Conservation (phyloP, 208 protist genomes). For the Balamuthia mandrillaris region DNA sequence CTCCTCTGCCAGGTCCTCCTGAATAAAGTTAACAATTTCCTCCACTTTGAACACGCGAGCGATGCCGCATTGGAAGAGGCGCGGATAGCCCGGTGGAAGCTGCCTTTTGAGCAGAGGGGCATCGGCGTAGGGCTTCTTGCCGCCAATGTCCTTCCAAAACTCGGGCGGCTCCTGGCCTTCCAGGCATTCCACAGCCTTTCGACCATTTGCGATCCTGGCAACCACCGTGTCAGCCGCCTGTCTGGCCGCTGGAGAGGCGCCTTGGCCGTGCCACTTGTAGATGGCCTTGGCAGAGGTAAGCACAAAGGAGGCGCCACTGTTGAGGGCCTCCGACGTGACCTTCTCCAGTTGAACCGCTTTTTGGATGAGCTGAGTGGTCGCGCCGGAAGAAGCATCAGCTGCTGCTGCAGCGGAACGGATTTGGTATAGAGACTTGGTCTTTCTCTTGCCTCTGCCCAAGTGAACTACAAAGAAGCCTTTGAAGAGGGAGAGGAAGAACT, state of each 20-base stretch:
- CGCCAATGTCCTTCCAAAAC: slow-evolving; percentile 36
- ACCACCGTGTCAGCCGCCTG: neutral
- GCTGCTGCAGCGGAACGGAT: no score
- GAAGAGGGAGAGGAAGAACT: slow-evolving; percentile 41
- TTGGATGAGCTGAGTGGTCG: no score
- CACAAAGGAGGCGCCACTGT: slow-evolving; percentile 35
- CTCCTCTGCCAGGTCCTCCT: slow-evolving; percentile 53
- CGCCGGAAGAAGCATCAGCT: no score
- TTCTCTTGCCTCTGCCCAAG: no score
- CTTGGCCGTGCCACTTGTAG: slow-evolving; percentile 12
- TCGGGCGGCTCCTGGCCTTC: slow-evolving; percentile 36
- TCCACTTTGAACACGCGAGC: slow-evolving; percentile 45
- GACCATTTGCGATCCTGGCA: neutral
- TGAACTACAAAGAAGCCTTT: neutral
- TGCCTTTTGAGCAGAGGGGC: neutral
- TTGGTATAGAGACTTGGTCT: no score
- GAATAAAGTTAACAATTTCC: slow-evolving; percentile 51
- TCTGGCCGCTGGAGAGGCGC: neutral
- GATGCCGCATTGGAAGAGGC: slow-evolving; percentile 60
- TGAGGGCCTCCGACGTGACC: no score
- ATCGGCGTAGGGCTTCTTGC: slow-evolving; percentile 44
- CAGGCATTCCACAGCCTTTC: neutral
- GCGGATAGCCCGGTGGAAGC: slow-evolving; percentile 30
- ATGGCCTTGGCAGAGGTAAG: neutral
- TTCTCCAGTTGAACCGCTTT: no score